Evolutionary conservation across 441 rosid species (phyloP), one percentile per base, ranked within the genome.

Genomic region (Sinapis alba): DNA sequence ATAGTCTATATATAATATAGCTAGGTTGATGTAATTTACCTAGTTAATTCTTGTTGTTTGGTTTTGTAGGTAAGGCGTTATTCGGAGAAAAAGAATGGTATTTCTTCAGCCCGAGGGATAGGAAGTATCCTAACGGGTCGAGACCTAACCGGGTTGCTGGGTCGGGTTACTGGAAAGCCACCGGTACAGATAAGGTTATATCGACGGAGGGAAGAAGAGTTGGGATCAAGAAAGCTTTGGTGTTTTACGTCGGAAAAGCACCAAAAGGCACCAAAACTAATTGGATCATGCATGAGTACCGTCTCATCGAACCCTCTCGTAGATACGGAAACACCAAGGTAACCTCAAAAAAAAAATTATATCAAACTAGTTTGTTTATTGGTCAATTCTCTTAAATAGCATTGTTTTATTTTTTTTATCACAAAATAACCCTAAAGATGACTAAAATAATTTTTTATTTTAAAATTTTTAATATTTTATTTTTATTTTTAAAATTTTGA

Each of bases 21-120:
- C 38, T 32, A 41, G 47, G 47, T 41, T 16, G 54, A 53, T 53
- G 24, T 53, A 19, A 9, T 19, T 3, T 19, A 53, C 4, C 26
- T 19, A 9, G 2, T 53, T n/a, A n/a, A n/a, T n/a, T 53, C 58
- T 51, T 51, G 58, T 8, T 51, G 32, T 57, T 23, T 57, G 32
- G 32, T 57, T 57, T 57, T 24, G 62, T 82, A 94, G 98, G 82
- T 59, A 92, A 90, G 62, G 99, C 99, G 4, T n/a, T 89, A 13
- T 95, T 92, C 74, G 99, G 99, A n/a, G 98, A 92, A 56, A 95
- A 95, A 63, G 99, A 94, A 41, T 94, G 98, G 98, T 94, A 94
- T 69, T 94, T 94, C 77, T 94, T 94, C 18, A 90, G 87, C 70
- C 98, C 97, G 0, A 84, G 98, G 47, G 99, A 92, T 80, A 57